These are phyloP conservation scores for Colletotrichum sp. DNA, from an alignment of 2,329 filamentous ascomycete species.

Conservation along the genomic window DNA sequence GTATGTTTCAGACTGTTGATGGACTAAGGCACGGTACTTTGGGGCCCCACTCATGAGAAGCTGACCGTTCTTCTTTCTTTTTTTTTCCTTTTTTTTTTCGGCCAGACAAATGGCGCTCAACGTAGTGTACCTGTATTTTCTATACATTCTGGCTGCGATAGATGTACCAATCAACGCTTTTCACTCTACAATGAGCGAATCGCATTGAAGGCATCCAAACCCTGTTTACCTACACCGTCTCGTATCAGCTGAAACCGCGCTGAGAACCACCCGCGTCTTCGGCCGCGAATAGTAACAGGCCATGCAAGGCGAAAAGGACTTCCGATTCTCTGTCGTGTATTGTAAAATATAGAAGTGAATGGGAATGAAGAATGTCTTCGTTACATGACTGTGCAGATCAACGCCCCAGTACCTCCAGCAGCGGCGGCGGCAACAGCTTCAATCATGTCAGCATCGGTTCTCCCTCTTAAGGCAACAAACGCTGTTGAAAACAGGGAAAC, in stretches of 20 bases:
- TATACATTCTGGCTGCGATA: background rate
- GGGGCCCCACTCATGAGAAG: background rate
- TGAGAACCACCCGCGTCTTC: background rate
- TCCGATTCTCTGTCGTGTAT: background rate
- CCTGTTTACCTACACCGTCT: background rate
- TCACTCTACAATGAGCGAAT: background rate
- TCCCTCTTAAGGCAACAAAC: background rate
- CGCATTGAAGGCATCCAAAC: background rate
- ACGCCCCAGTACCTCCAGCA: background rate
- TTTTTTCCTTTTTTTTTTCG: background rate
- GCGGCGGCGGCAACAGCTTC: background rate
- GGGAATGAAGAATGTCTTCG: background rate
- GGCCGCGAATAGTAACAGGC: background rate
- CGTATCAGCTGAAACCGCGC: background rate
- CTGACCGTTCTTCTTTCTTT: too few species aligned
- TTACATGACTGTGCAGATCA: background rate
- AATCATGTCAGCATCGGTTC: background rate
- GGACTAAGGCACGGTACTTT: background rate
- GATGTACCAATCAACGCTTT: background rate
- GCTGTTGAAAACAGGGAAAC: background rate
- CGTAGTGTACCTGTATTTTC: background rate
- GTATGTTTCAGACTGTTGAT: background rate
- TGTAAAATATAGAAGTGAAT: background rate
- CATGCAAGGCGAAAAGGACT: background rate
- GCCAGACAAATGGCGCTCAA: background rate